Base-by-base conservation (phyloP, 2,329 filamentous ascomycete genomes). In the Cephalotrichum gorgonifer region DNA sequence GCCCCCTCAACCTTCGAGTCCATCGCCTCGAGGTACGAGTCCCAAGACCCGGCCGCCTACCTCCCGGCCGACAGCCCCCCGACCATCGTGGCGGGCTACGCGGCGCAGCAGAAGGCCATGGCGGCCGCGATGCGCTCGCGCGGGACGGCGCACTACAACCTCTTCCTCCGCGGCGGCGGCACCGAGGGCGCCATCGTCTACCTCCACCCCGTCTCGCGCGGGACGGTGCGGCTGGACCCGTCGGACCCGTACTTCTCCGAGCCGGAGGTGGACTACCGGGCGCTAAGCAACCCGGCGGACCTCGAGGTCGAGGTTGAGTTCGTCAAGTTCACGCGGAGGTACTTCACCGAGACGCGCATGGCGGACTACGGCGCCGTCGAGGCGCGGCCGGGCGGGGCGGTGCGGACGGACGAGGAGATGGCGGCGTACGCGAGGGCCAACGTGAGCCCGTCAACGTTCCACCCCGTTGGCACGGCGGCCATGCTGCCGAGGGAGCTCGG, bases 221-320 rank as follows among this genome's bases (percentile, higher is more conserved):
- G 76, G n/a, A 72, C 68, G 1, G 73, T 79, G 9, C 67, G 59
- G 1, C 68, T 79, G 7, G 64, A 64, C 33, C 76, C 74, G 1
- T 61, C 68, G 0, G 68, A 78, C 55, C 75, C 75, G 0, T 70
- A 71, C 20, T n/a, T n/a, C n/a, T 75, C 76, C 42, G 65, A 70
- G 14, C 76, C 76, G 0, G 57, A 70, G 14, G 76, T 78, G 51
- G 60, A 65, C 48, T 74, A 74, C 61, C 68, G 70, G 54, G 73
- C 67, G 54, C 72, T 58, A 69, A 59, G 63, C 43, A 62, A 64
- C 3, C 71, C 71, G 33, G 60, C 65, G 12, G 73, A 77, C 51
- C 58, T 74, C 1, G 55, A 66, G 28, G 71, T 72, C 2, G 49
- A 74, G 15, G 62, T 66, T 25, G 71, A 77, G 51, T 71, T 65